Evolutionary conservation across 2,329 filamentous ascomycete genomes (phyloP).

Genomic region (Pseudogymnoascus sp.): DNA sequence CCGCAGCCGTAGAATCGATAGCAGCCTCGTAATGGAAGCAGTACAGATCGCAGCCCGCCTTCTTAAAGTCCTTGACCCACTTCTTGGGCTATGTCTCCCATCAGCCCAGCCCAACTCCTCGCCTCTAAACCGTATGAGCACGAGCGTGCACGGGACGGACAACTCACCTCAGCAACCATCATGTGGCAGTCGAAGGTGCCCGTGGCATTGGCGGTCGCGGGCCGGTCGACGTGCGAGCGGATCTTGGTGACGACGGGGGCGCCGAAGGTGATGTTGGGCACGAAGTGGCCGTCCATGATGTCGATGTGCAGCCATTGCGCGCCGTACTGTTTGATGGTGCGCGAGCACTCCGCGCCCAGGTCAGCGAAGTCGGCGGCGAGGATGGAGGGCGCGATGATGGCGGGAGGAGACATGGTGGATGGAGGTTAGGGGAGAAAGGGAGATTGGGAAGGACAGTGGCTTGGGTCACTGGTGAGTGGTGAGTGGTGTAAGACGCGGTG

Average conservation of each 20-base stretch:
- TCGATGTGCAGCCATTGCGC: conserved; percentile 48
- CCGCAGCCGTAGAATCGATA: conserved; percentile 72
- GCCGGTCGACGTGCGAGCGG: conserved; percentile 73
- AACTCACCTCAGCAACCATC: conserved; percentile 91
- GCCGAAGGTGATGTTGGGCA: conserved; percentile 96
- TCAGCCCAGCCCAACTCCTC: conserved; percentile 3
- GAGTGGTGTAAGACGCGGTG: neutral
- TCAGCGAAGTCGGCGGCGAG: conserved; percentile 92
- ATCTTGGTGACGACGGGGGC: conserved; percentile 94
- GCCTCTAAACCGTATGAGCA: neutral
- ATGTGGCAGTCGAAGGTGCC: conserved; percentile 99
- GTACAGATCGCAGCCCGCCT: conserved; percentile 94
- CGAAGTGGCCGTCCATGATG: conserved; percentile 90
- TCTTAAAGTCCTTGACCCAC: conserved; percentile 94
- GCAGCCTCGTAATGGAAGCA: conserved; percentile 99
- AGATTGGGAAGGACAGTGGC: neutral
- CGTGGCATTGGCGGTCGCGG: conserved; percentile 60
- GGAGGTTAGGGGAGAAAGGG: neutral
- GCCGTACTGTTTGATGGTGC: conserved; percentile 70
- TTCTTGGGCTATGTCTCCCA: conserved; percentile 69
- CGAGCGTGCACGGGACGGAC: neutral
- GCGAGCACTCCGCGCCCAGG: conserved; percentile 77
- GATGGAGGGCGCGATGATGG: conserved; percentile 97
- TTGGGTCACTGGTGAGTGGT: neutral
- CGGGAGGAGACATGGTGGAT: conserved; percentile 69